A percentile compares a stretch with the other conserved stretches of the same genome.
These are phyloP conservation scores for Alternaria sp. DNA, from an alignment of 2,329 filamentous ascomycete genomes.

Conservation along the genomic window DNA sequence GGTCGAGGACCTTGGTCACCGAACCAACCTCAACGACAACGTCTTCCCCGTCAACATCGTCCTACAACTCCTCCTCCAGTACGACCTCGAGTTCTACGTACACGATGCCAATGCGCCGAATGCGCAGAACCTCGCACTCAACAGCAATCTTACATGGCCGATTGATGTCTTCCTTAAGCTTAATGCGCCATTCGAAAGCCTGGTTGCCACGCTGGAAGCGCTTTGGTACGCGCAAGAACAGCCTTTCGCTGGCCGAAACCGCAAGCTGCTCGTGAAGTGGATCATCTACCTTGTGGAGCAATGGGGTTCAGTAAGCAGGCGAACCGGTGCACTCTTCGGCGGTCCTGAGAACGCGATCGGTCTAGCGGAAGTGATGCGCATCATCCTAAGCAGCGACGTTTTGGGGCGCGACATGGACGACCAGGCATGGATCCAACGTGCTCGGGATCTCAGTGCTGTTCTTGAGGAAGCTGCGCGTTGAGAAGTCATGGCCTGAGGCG, in stretches of 20 bases:
- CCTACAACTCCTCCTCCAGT: conserved; percentile 44
- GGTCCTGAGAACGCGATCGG: conserved; percentile 63
- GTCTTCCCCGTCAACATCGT: conserved; percentile 60
- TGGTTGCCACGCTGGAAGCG: conserved; percentile 67
- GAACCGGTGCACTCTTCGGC: conserved; percentile 63
- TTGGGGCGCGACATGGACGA: conserved; percentile 45
- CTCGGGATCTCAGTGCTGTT: conserved; percentile 29
- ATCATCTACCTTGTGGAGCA: conserved; percentile 65
- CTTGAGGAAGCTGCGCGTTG: conserved; percentile 42
- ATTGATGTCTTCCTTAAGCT: conserved; percentile 70
- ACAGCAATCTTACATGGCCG: conserved; percentile 60
- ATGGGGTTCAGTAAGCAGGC: conserved; percentile 66
- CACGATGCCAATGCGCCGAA: conserved; percentile 42
- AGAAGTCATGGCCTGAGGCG: not conserved
- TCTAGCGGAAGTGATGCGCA: conserved; percentile 45
- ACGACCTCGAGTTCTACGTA: conserved; percentile 57
- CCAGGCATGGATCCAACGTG: conserved; percentile 40
- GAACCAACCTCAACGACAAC: conserved; percentile 62
- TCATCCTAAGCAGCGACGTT: conserved; percentile 54
- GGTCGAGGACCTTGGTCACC: conserved; percentile 63
- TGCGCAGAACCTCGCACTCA: conserved; percentile 22
- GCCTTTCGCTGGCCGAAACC: conserved; percentile 65
- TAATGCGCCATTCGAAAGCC: conserved; percentile 64
- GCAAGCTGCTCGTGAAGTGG: conserved; percentile 64
- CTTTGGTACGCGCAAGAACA: conserved; percentile 72